Evolutionary conservation across 2,329 filamentous ascomycete genomes (phyloP).

Genomic region (Verticillium klebahnii): DNA sequence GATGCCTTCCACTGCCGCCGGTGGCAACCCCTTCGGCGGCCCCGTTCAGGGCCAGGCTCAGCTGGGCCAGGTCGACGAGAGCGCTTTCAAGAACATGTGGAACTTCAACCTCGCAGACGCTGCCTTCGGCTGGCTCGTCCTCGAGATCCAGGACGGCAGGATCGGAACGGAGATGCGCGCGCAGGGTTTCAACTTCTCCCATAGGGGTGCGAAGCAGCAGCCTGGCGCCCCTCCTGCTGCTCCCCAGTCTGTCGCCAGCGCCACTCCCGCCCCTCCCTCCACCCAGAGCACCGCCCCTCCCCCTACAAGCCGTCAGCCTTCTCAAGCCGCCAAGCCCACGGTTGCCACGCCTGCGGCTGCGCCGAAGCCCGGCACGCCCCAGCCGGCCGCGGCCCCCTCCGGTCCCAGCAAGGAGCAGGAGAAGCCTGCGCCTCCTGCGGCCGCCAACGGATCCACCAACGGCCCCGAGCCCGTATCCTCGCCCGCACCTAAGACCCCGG

Average conservation of each 20-base stretch:
- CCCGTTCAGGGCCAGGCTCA: constrained; percentile 66
- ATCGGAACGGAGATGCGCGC: constrained; percentile 99
- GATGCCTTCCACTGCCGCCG: constrained; percentile 93
- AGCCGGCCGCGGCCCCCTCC: constrained; percentile 37
- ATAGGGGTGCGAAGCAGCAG: constrained; percentile 80
- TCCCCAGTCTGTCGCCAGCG: constrained; percentile 23
- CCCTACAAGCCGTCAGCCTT: constrained; percentile 29
- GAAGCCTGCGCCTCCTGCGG: constrained; percentile 39
- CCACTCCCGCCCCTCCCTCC: constrained; percentile 30
- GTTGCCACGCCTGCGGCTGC: constrained; percentile 29
- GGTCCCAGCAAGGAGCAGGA: constrained; percentile 52
- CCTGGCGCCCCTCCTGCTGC: constrained; percentile 31
- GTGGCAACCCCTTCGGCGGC: constrained; percentile 94
- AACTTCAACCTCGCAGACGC: constrained; percentile 98
- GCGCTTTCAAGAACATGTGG: constrained; percentile 99
- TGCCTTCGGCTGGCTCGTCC: constrained; percentile 90
- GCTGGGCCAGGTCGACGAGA: constrained; percentile 92
- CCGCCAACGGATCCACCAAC: constrained; percentile 50
- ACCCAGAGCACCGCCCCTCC: constrained; percentile 28
- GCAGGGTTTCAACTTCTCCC: constrained; percentile 98
- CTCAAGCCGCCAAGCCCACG: constrained; percentile 33
- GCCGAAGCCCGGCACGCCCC: constrained; percentile 39
- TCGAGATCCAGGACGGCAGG: constrained; percentile 91
- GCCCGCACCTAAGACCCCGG: constrained; percentile 53
- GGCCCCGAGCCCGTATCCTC: constrained; percentile 50